Base-by-base conservation (phyloP, 73 alveolate species). In the Paraurostyla sp. region DNA sequence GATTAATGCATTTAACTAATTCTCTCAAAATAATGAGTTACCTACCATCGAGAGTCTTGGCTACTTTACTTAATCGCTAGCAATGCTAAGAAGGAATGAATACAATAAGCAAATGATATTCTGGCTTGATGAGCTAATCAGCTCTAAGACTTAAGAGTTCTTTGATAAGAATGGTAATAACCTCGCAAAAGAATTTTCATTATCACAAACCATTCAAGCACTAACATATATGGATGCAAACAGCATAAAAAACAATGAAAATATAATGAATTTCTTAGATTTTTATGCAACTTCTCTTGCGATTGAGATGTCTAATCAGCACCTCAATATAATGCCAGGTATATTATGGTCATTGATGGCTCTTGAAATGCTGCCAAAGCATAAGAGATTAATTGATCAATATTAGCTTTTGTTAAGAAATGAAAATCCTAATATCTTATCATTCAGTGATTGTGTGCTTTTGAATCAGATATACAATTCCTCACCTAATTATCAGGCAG, bases 51-150 rank as follows among this genome's bases (percentile, higher is more conserved):
- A 73, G 59, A 54, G 75, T 25, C 50, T 87, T 32, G 88, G 93
- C 0, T 87, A 73, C 76, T 40, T 75, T 9, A 63, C 83, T 40
- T 76, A 87, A 40, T 68, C 93, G 3, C 25, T 71, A 46, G 93
- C 93, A 11, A 65, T 75, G 54, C 83, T 50, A 0, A 48, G 93
- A 7, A 52, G 22, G 18, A 75, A 63, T 25, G 93, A 87, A 52
- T 54, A 68, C 48, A 23, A 22, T 52, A 59, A 87, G 0, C 52
- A 50, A 11, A 46, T 75, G 16, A 25, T 54, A 7, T 13, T 13
- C 33, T 76, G 88, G 88, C 46, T 76, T 4, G 71, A 76, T 22
- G 13, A 33, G 0, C 25, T 76, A 15, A 76, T 76, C 6, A 30
- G 1, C 29, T 23, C 43, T 45, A 45, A 73, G n/a, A 20, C 57